Evolutionary conservation across 140 eudicot species (phyloP).

Genomic region (Eryngium alpinum): DNA sequence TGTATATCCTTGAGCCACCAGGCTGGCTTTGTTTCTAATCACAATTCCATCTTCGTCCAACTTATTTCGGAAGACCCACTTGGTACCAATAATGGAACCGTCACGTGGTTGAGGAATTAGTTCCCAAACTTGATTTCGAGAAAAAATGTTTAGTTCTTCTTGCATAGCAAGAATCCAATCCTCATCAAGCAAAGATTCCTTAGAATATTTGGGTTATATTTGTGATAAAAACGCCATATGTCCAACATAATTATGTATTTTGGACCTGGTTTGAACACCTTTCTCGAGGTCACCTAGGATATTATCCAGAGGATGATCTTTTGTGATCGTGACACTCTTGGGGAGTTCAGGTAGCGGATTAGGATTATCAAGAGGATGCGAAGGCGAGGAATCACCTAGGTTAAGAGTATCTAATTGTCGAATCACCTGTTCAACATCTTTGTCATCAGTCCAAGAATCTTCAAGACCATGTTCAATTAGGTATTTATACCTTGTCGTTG

Average conservation of each 20-base stretch:
- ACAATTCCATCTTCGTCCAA: no score
- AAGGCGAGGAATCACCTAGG: not conserved
- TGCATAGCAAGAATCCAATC: no score
- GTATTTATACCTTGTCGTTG: not conserved
- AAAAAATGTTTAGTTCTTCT: no score
- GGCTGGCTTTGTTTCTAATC: no score
- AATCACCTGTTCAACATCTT: not conserved
- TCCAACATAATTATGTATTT: not conserved
- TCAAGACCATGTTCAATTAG: not conserved
- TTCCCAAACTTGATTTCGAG: no score
- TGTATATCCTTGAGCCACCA: no score
- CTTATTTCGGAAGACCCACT: no score
- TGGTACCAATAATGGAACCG: no score
- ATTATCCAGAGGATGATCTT: not conserved
- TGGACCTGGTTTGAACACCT: not conserved
- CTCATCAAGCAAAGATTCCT: not conserved
- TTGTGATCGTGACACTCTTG: not conserved
- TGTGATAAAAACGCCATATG: not conserved
- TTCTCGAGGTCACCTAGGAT: not conserved
- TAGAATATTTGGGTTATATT: not conserved
- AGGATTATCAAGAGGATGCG: not conserved
- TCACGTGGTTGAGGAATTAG: no score
- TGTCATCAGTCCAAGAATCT: not conserved
- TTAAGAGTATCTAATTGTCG: not conserved
- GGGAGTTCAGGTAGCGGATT: not conserved